Percentiles rank a stretch among this genome's conserved stretches.
Conservation (phyloP, 495 filamentous ascomycete genomes). For the Xylaria castorea region DNA sequence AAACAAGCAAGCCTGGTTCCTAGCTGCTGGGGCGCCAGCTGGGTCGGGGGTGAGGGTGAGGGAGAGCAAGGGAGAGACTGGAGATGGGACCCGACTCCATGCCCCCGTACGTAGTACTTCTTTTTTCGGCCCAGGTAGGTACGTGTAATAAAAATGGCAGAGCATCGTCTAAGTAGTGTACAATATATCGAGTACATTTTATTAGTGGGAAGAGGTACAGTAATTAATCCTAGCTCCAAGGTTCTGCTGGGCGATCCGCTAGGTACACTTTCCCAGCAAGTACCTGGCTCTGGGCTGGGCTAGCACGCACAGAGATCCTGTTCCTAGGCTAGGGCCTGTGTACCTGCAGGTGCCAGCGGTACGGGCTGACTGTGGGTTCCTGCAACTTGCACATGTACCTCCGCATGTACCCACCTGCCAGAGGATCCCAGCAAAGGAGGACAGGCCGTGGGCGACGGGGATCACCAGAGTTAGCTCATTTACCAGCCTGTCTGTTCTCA, state of each 20-base stretch:
- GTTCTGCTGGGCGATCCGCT: slow-evolving; percentile 12
- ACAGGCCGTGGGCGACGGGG: neutral
- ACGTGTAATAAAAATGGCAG: slow-evolving; percentile 17
- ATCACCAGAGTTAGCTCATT: slow-evolving; percentile 24
- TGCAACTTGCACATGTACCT: slow-evolving; percentile 28
- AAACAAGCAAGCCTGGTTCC: slow-evolving; percentile 21
- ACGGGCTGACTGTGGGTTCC: slow-evolving; percentile 32
- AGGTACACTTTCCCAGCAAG: slow-evolving; percentile 17
- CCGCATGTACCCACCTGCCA: slow-evolving; percentile 26
- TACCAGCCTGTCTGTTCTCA: slow-evolving; percentile 30
- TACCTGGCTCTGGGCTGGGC: slow-evolving; percentile 11
- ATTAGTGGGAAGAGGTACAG: slow-evolving; percentile 19
- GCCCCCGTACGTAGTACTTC: slow-evolving; percentile 15
- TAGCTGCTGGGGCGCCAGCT: slow-evolving; percentile 29
- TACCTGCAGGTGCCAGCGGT: slow-evolving; percentile 31
- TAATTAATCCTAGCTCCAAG: slow-evolving; percentile 12
- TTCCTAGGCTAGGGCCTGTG: slow-evolving; percentile 14
- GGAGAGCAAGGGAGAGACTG: slow-evolving; percentile 11
- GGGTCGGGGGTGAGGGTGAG: slow-evolving; percentile 16
- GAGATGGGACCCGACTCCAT: slow-evolving; percentile 24
- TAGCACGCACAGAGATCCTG: slow-evolving; percentile 19
- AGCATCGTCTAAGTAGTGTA: neutral
- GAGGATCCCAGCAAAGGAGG: slow-evolving; percentile 17
- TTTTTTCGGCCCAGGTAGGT: slow-evolving; percentile 16
- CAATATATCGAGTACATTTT: slow-evolving; percentile 11